A percentile compares a stretch with the other conserved stretches of the same genome.
Evolutionary conservation across 163 green algal genomes (phyloP).

Genomic region (Volvox carteri): DNA sequence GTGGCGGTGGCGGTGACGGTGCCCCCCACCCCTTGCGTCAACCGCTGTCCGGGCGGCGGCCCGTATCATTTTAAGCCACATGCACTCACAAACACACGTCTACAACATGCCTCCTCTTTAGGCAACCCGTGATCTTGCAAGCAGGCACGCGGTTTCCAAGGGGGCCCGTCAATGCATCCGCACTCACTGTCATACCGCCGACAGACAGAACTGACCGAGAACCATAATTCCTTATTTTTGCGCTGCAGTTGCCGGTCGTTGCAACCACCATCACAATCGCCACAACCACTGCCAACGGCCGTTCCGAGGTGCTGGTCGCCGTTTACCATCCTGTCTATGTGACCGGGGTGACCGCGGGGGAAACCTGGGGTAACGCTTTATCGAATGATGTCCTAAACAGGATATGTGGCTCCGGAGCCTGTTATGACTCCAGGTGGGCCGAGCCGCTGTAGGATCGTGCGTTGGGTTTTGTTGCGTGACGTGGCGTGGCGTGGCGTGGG

Average conservation of each 20-base stretch:
- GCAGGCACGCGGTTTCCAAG: too few relatives aligned
- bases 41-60: too few relatives aligned
- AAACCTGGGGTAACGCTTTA: conserved; percentile 5
- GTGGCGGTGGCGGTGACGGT: too few relatives aligned
- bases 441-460: too few relatives aligned
- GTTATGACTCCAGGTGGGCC: not conserved
- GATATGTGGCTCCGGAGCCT: not conserved
- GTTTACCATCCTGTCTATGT: conserved; percentile 19
- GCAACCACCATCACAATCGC: not conserved
- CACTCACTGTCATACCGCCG: too few relatives aligned
- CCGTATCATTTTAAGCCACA: too few relatives aligned
- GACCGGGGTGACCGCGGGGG: not conserved
- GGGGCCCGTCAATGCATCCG: too few relatives aligned
- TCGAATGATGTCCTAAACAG: not conserved
- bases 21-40: too few relatives aligned
- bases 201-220: too few relatives aligned
- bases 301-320: not conserved
- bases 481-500: too few relatives aligned
- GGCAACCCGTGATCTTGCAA: too few relatives aligned
- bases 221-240: not conserved
- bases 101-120: not conserved
- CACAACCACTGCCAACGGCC: not conserved
- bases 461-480: too few relatives aligned
- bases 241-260: not conserved
- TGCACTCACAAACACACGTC: not conserved